Percentiles rank a stretch among this genome's conserved stretches.
Conservation (phyloP, 2,329 filamentous ascomycete species). For the Claviceps capensis region DNA sequence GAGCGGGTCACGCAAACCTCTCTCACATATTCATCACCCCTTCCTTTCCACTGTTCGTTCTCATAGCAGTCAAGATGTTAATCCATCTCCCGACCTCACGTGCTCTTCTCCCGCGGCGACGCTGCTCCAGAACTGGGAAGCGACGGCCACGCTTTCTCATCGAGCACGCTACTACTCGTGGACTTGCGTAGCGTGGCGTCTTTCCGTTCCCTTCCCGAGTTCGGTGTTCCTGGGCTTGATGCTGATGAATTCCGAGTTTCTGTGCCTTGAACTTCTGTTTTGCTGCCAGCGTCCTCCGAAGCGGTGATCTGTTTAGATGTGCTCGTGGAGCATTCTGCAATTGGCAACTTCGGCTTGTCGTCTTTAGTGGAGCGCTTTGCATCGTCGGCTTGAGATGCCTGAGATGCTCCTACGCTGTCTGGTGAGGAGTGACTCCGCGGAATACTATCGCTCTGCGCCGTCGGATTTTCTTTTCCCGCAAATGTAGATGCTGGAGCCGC, state of each 20-base stretch:
- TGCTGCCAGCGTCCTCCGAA: neutral
- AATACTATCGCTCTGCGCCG: neutral
- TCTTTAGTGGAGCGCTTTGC: no score
- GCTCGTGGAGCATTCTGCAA: neutral
- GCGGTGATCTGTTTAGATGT: neutral
- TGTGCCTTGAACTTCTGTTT: neutral
- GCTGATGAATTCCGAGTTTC: neutral
- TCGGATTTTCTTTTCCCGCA: neutral
- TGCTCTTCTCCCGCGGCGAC: neutral
- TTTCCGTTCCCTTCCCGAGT: neutral
- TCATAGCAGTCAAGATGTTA: no score
- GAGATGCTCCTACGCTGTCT: neutral
- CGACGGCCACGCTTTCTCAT: conserved; percentile 3
- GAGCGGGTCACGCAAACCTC: neutral
- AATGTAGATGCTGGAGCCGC: neutral
- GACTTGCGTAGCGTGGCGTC: neutral
- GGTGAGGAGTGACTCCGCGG: neutral
- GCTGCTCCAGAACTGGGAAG: neutral
- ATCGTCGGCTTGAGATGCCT: neutral
- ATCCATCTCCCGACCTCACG: neutral
- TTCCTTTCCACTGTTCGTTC: neutral
- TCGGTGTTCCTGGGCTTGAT: no score
- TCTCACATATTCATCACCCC: neutral
- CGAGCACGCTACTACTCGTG: neutral
- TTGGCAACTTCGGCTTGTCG: neutral